Conservation (phyloP, 768 basidiomycete genomes). For the Pholiota molesta region DNA sequence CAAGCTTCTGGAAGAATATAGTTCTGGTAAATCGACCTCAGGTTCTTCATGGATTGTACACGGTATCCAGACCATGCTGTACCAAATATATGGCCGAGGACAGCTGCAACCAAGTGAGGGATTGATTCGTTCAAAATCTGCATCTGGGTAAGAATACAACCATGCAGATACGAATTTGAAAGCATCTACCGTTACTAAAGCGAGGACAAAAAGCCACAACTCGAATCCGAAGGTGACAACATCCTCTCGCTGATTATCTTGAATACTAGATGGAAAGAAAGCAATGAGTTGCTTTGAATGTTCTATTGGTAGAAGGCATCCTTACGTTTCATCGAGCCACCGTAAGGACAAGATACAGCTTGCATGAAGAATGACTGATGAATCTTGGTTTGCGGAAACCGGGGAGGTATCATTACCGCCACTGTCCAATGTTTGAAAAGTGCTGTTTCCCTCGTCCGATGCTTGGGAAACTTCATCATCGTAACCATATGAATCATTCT, state of each 20-base stretch:
- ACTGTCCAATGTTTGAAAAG: not conserved
- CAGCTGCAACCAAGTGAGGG: slow-evolving; percentile 51
- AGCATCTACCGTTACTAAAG: slow-evolving; percentile 45
- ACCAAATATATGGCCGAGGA: slow-evolving; percentile 48
- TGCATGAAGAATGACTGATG: slow-evolving; percentile 8
- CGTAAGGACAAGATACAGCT: slow-evolving; percentile 45
- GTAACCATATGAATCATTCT: not conserved
- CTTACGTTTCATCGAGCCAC: slow-evolving; percentile 51
- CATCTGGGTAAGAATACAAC: not conserved
- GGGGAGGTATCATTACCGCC: not conserved
- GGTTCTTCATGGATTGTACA: slow-evolving; percentile 33
- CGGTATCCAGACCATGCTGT: slow-evolving; percentile 52
- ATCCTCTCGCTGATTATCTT: slow-evolving; percentile 50
- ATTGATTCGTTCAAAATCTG: slow-evolving; percentile 55
- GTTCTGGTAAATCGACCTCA: slow-evolving; percentile 34
- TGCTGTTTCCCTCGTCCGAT: not conserved
- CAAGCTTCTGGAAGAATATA: slow-evolving; percentile 43
- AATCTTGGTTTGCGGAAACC: not conserved
- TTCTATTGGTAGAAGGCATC: not conserved
- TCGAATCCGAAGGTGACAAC: slow-evolving; percentile 47
- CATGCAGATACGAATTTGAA: not conserved
- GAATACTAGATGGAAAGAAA: slow-evolving; percentile 27
- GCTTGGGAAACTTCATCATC: not conserved
- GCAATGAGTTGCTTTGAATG: not conserved
- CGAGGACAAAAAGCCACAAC: slow-evolving; percentile 49